These are phyloP conservation scores for Ceratocystis huliohia DNA, from an alignment of 2,329 filamentous ascomycete genomes.

Conservation along the genomic window DNA sequence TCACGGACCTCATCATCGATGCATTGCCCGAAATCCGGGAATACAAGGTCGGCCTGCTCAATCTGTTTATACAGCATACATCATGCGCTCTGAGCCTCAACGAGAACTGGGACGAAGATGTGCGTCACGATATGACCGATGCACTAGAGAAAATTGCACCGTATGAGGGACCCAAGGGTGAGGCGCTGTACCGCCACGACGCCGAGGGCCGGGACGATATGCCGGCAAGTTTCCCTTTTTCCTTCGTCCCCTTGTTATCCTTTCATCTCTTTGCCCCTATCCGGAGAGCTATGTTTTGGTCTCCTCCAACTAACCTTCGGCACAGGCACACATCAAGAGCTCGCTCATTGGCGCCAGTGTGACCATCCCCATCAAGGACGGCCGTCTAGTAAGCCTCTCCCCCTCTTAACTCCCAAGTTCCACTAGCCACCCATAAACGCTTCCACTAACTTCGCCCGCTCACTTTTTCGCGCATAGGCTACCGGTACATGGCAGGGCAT, in stretches of 20 bases:
- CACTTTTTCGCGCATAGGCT: conserved; percentile 29
- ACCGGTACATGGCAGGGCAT: conserved; percentile 74
- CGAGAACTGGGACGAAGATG: conserved; percentile 78
- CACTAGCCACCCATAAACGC: not conserved
- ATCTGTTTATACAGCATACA: conserved; percentile 93
- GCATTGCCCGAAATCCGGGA: conserved; percentile 65
- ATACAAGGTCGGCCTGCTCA: conserved; percentile 76
- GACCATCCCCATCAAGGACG: conserved; percentile 80
- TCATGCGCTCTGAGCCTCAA: conserved; percentile 82
- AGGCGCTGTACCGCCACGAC: conserved; percentile 68
- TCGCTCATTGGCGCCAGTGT: conserved; percentile 80
- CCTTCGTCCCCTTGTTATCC: conserved; percentile 2
- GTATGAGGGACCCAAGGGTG: conserved; percentile 56
- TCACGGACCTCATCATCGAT: conserved; percentile 62
- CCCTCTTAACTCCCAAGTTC: not conserved
- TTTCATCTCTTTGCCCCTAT: not conserved
- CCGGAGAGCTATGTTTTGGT: not conserved
- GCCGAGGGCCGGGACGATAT: conserved; percentile 89
- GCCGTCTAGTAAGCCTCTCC: conserved; percentile 47
- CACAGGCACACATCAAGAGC: conserved; percentile 83
- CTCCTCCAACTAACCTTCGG: not conserved
- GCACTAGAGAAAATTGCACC: conserved; percentile 83
- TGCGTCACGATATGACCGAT: conserved; percentile 88
- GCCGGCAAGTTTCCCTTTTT: conserved; percentile 47
- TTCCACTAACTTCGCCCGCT: not conserved